Percentiles rank a stretch among this genome's conserved stretches.
Evolutionary conservation across 352 stramenopile species (phyloP).

Genomic region (Pythium scleroteichum): DNA sequence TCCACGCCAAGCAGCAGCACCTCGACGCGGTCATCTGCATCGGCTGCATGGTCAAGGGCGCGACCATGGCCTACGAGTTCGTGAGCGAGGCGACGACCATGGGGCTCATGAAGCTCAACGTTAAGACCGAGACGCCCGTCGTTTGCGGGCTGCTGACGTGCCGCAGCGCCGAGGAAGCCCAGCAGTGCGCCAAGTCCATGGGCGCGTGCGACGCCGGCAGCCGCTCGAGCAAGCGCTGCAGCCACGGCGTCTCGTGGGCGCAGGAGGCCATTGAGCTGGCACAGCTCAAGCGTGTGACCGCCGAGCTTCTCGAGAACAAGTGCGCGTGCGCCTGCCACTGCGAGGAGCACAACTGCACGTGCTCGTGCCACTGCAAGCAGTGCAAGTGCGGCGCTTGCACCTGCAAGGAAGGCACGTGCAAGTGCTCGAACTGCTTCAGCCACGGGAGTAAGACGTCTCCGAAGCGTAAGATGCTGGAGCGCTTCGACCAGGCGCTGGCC

Average conservation of each 20-base stretch:
- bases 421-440: slow-evolving; percentile 37
- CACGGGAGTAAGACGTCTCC: neutral
- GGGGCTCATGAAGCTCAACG: slow-evolving; percentile 96
- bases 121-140: slow-evolving; percentile 87
- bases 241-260: slow-evolving; percentile 58
- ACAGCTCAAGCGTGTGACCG: slow-evolving; percentile 62
- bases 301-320: slow-evolving; percentile 32
- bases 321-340: slow-evolving; percentile 38
- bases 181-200: slow-evolving; percentile 52
- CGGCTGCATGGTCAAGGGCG: slow-evolving; percentile 93
- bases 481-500: slow-evolving; percentile 20
- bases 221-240: slow-evolving; percentile 36
- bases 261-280: slow-evolving; percentile 89
- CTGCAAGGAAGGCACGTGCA: slow-evolving; percentile 24
- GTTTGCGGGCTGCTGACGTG: slow-evolving; percentile 93
- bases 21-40: slow-evolving; percentile 96
- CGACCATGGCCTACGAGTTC: slow-evolving; percentile 98
- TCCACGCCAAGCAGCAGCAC: slow-evolving; percentile 69
- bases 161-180: slow-evolving; percentile 91
- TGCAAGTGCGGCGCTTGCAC: slow-evolving; percentile 28
- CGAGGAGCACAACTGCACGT: slow-evolving; percentile 30
- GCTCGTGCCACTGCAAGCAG: slow-evolving; percentile 39
- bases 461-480: slow-evolving; percentile 18
- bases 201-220: slow-evolving; percentile 22
- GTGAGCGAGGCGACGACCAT: slow-evolving; percentile 93